Conservation (phyloP, 768 basidiomycete species). For the Tricholomella constricta region DNA sequence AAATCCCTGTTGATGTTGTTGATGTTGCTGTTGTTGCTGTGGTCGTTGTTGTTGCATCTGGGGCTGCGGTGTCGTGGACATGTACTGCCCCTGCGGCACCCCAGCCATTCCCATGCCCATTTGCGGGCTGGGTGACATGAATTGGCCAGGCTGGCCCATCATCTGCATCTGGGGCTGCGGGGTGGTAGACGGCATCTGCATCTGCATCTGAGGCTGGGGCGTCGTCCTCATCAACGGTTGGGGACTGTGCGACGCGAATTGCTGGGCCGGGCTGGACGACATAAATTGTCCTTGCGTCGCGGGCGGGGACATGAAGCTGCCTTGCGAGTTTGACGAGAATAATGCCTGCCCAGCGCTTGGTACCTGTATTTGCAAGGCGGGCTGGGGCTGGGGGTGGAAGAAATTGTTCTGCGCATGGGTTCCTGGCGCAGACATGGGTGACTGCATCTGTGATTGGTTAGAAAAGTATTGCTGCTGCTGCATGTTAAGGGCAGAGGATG, state of each 20-base stretch:
- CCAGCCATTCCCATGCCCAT: conserved; percentile 15
- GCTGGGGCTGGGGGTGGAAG: conserved; percentile 27
- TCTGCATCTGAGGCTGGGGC: conserved; percentile 20
- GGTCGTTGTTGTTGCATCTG: conserved; percentile 18
- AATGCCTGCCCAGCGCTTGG: conserved; percentile 11
- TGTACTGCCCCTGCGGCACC: conserved; percentile 25
- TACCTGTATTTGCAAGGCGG: conserved; percentile 24
- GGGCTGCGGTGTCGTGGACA: conserved; percentile 29
- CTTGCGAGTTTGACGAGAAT: conserved; percentile 12
- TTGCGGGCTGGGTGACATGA: conserved; percentile 29
- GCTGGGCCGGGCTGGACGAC: conserved; percentile 36
- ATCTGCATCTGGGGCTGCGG: conserved; percentile 34
- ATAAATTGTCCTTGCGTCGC: conserved; percentile 30
- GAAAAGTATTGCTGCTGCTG: conserved; percentile 24
- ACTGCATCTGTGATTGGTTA: conserved; percentile 18
- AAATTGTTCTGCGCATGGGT: conserved; percentile 16
- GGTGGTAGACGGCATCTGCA: conserved; percentile 14
- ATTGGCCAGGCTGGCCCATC: conserved; percentile 14
- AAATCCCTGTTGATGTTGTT: background rate
- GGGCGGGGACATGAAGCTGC: conserved; percentile 30
- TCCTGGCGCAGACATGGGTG: conserved; percentile 19
- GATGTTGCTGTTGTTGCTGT: no score
- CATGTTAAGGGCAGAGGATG: conserved; percentile 4
- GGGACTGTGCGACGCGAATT: conserved; percentile 37
- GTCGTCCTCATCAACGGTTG: conserved; percentile 25